Conservation (phyloP, 176 grass and related monocot species). For the Aegilops speltoides region DNA sequence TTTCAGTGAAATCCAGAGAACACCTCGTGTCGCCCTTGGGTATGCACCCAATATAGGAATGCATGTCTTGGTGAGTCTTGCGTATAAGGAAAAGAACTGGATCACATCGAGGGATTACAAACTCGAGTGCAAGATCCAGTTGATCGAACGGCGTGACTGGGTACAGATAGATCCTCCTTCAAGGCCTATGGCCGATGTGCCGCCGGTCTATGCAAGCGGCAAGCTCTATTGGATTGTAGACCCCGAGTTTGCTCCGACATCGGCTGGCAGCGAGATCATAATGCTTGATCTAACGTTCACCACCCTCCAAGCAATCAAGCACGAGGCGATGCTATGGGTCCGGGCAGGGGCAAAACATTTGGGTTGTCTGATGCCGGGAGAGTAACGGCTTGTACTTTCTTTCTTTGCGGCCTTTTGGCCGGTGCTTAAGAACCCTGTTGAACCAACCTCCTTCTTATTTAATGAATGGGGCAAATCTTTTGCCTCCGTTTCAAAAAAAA, state of each 20-base stretch:
- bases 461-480: too few species aligned
- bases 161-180: neutral
- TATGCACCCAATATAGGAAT: neutral
- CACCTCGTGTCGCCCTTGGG: neutral
- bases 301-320: too few species aligned
- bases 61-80: neutral
- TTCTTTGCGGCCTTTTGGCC: too few species aligned
- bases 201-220: neutral
- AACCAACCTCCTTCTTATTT: too few species aligned
- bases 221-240: neutral
- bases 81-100: neutral
- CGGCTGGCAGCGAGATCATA: neutral
- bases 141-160: neutral
- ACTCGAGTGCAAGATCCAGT: neutral
- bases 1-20: neutral
- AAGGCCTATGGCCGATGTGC: neutral
- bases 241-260: neutral
- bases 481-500: too few species aligned
- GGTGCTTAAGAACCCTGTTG: too few species aligned
- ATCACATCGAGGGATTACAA: neutral
- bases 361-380: too few species aligned
- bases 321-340: too few species aligned
- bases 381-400: too few species aligned
- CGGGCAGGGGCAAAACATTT: too few species aligned
- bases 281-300: slow-evolving; percentile 3